Evolutionary conservation across 2,329 filamentous ascomycete species (phyloP).

Genomic region (Trichoderma oligosporum): DNA sequence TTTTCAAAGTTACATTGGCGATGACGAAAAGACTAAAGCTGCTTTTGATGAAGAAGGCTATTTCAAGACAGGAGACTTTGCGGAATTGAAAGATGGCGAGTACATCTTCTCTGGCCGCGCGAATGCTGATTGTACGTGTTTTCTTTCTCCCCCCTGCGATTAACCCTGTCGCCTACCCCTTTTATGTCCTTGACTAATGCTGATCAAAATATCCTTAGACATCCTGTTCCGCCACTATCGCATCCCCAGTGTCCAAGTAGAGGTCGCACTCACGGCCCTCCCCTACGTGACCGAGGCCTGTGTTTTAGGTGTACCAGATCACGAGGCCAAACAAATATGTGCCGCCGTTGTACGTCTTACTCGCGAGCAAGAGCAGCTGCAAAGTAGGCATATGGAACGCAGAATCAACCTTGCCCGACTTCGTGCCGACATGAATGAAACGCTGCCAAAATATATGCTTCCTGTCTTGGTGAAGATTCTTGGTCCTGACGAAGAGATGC

Average conservation of each 20-base stretch:
- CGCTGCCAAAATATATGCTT: conserved; percentile 21
- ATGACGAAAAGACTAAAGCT: conserved; percentile 73
- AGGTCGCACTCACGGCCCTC: conserved; percentile 21
- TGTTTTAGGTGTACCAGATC: conserved; percentile 24
- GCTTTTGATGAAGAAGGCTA: conserved; percentile 78
- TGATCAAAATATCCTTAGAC: conserved; percentile 17
- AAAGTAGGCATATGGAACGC: background rate
- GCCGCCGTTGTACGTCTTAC: conserved; percentile 23
- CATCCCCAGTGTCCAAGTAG: conserved; percentile 22
- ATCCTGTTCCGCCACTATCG: conserved; percentile 15
- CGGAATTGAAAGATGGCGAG: conserved; percentile 52
- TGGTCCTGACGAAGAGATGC: conserved; percentile 20
- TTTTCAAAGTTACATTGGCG: conserved; percentile 23
- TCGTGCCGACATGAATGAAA: conserved; percentile 18
- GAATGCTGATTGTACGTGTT: conserved; percentile 23
- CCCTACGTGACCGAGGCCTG: conserved; percentile 25
- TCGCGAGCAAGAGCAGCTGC: background rate
- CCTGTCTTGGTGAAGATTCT: conserved; percentile 23
- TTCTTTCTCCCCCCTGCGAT: no score
- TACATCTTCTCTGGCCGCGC: conserved; percentile 24
- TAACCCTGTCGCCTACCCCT: no score
- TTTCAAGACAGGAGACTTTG: conserved; percentile 90
- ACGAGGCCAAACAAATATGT: conserved; percentile 23
- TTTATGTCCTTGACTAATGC: background rate
- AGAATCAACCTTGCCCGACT: conserved; percentile 18